Evolutionary conservation across 1,284 basidiomycete genomes (phyloP).

Genomic region (Hypsizygus ulmarius): DNA sequence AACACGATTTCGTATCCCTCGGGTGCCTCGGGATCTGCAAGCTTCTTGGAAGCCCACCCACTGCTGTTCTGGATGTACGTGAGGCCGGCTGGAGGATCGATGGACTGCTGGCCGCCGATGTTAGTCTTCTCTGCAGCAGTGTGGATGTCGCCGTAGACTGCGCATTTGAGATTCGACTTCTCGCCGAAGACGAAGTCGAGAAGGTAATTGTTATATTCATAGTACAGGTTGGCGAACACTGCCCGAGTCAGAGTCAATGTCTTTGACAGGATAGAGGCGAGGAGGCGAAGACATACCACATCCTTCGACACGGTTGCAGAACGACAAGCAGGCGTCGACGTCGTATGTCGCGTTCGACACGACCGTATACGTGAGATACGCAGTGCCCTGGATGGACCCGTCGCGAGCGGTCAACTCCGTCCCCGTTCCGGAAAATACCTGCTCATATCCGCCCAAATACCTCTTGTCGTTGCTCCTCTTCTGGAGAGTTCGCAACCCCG

Average conservation of each 20-base stretch:
- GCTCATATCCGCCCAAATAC: slow-evolving; percentile 25
- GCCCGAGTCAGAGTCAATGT: not conserved
- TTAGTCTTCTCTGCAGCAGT: slow-evolving; percentile 26
- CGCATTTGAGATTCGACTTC: slow-evolving; percentile 43
- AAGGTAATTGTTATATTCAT: slow-evolving; percentile 41
- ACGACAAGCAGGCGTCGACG: slow-evolving; percentile 35
- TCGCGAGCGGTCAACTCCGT: slow-evolving; percentile 33
- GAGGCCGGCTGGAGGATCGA: slow-evolving; percentile 28
- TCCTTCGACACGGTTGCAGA: slow-evolving; percentile 30
- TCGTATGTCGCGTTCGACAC: slow-evolving; percentile 38
- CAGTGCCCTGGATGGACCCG: slow-evolving; percentile 41
- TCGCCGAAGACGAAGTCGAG: slow-evolving; percentile 35
- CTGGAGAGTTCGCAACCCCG: slow-evolving; percentile 7
- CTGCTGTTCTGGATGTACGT: slow-evolving; percentile 39
- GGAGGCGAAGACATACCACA: slow-evolving; percentile 32
- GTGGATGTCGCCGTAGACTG: slow-evolving; percentile 32
- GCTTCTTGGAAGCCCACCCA: slow-evolving; percentile 34
- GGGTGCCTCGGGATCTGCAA: slow-evolving; percentile 32
- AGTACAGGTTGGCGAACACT: slow-evolving; percentile 47
- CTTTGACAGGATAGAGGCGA: not conserved
- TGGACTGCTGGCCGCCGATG: slow-evolving; percentile 25
- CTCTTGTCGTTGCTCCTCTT: slow-evolving; percentile 18
- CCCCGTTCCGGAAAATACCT: slow-evolving; percentile 37
- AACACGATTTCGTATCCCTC: slow-evolving; percentile 42
- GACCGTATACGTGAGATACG: slow-evolving; percentile 39